Evolutionary conservation across 306 rosid species (phyloP).

Genomic region (apple (Malus domestica)): ASM211411v1 NC_041797.1:13063001-13063500

Average conservation of each 20-base stretch:
- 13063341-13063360: neutral
- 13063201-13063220: neutral
- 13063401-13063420: neutral
- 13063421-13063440: neutral
- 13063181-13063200: neutral
- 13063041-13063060: neutral
- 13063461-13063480: neutral
- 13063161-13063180: neutral
- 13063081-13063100: neutral
- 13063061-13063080: neutral
- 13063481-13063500: neutral
- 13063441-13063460: neutral
- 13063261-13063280: too few species aligned
- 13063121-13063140: neutral
- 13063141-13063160: neutral
- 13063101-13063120: neutral
- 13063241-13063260: too few species aligned
- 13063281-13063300: neutral
- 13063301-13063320: neutral
- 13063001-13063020: neutral
- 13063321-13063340: neutral
- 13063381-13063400: neutral
- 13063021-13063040: neutral
- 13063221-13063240: neutral
- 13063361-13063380: neutral